Evolutionary conservation across 768 basidiomycete species (phyloP).

Genomic region (Mycena galericulata): DNA sequence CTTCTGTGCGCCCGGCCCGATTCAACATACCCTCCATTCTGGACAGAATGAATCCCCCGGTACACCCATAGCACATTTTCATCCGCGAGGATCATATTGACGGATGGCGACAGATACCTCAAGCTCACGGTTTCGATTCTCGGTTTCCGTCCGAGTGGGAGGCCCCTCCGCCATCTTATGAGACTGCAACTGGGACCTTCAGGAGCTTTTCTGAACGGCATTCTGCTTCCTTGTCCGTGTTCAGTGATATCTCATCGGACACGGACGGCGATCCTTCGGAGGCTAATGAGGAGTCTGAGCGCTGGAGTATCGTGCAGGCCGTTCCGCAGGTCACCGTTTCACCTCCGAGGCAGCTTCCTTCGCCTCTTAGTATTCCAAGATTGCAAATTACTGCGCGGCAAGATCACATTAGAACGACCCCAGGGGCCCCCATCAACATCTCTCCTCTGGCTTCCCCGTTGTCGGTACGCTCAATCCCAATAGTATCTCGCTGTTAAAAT

Average conservation of each 20-base stretch:
- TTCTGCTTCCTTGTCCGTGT: background rate
- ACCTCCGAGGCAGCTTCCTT: background rate
- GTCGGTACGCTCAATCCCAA: background rate
- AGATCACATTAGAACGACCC: background rate
- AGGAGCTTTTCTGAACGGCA: background rate
- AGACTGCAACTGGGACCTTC: constrained; percentile 19
- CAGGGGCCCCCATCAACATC: background rate
- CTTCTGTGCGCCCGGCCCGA: background rate
- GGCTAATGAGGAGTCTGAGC: background rate
- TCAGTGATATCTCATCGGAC: background rate
- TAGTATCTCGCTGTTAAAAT: background rate
- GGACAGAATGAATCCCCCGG: constrained; percentile 23
- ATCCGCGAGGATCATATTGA: no score
- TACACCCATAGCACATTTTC: background rate
- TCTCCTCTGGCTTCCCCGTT: background rate
- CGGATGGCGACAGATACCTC: background rate
- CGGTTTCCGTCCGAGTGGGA: constrained; percentile 30
- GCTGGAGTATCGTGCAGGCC: background rate
- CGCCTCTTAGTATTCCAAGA: background rate
- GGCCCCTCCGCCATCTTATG: constrained; percentile 31
- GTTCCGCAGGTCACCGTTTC: background rate
- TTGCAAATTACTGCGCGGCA: background rate
- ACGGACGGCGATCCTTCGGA: background rate
- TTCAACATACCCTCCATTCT: background rate
- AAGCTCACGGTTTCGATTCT: background rate